These are phyloP conservation scores for Leucocoprinus sp. DNA, from an alignment of 768 basidiomycete genomes.

Conservation along the genomic window DNA sequence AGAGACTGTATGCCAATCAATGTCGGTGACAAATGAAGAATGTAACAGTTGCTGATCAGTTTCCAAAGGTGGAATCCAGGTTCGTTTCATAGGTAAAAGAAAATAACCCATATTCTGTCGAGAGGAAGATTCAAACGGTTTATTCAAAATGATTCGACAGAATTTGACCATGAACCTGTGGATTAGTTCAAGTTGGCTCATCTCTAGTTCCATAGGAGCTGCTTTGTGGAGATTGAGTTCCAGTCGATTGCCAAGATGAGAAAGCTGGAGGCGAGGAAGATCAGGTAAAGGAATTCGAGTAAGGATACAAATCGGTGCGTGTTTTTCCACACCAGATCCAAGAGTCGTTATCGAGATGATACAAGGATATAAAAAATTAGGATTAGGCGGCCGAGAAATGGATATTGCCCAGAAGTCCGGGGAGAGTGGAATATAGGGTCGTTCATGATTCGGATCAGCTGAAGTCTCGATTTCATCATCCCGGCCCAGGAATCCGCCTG, in stretches of 20 bases:
- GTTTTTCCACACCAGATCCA: slow-evolving; percentile 6
- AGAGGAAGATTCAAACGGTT: slow-evolving; percentile 45
- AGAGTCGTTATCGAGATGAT: background rate
- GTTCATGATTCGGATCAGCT: slow-evolving; percentile 50
- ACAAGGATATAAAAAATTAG: slow-evolving; percentile 6
- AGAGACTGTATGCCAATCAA: slow-evolving; percentile 59
- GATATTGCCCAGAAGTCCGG: slow-evolving; percentile 9
- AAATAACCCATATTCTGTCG: slow-evolving; percentile 54
- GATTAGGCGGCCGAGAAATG: background rate
- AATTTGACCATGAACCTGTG: slow-evolving; percentile 58
- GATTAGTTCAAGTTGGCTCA: slow-evolving; percentile 38
- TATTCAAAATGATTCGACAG: slow-evolving; percentile 58
- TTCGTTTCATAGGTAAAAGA: slow-evolving; percentile 47
- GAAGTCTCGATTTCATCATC: background rate
- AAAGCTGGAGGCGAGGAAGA: slow-evolving; percentile 49
- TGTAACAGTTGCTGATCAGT: slow-evolving; percentile 13
- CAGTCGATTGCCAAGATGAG: slow-evolving; percentile 40
- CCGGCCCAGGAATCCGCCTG: slow-evolving; percentile 13
- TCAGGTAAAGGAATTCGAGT: slow-evolving; percentile 60
- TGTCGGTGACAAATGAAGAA: slow-evolving; percentile 32
- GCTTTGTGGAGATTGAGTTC: slow-evolving; percentile 36
- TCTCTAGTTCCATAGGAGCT: slow-evolving; percentile 40
- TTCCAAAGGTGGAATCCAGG: slow-evolving; percentile 27
- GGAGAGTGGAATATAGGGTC: slow-evolving; percentile 7
- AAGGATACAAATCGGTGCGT: slow-evolving; percentile 50